Base-by-base conservation (phyloP, 2,329 filamentous ascomycete species). In the Colletotrichum magnum region DNA sequence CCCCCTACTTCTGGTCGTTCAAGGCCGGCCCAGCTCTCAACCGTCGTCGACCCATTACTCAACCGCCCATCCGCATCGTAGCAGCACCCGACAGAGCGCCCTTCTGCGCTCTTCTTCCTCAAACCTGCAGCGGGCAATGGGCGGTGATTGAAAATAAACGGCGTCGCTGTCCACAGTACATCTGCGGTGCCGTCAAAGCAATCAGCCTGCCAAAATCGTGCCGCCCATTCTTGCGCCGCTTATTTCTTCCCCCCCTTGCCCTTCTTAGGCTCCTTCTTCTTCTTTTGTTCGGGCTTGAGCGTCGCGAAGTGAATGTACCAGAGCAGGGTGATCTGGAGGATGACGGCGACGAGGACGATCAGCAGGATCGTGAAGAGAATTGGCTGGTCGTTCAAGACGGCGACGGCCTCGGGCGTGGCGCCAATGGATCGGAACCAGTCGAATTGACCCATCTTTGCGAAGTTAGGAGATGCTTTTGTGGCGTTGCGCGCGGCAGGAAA, bases 301-400 rank as follows among this genome's bases (percentile, higher is more conserved):
- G 88, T 90, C 67, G 87, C 87, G 74, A 81, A 85, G 79, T 89
- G 87, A 74, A 90, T 90, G 79, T 84, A 89, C 85, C 85, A 89
- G 62, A 87, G 77, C 57, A 89, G 78, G 10, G 82, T 74, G 66
- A 77, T 77, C 73, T 89, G 80, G 9, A 85, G 75, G 69, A 81
- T 81, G 58, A 89, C 73, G 69, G 79, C 79, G 74, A 88, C 75
- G 64, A 90, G 80, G 68, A 87, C 86, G 75, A 88, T 77, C 71
- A 90, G 71, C 69, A 90, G 85, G 71, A 86, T 85, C 72, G 83
- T 87, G 80, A 90, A 89, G 62, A 90, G 81, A 70, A 85, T 80
- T 24, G 88, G 88, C 78, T 90, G 88, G 74, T 90, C 87, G 80
- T 90, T 89, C 76, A 90, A 82, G 61, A 85, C 84, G 72, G 86